Base-by-base conservation (phyloP, 2,329 filamentous ascomycete genomes). In the Teratosphaeria viscida region DNA sequence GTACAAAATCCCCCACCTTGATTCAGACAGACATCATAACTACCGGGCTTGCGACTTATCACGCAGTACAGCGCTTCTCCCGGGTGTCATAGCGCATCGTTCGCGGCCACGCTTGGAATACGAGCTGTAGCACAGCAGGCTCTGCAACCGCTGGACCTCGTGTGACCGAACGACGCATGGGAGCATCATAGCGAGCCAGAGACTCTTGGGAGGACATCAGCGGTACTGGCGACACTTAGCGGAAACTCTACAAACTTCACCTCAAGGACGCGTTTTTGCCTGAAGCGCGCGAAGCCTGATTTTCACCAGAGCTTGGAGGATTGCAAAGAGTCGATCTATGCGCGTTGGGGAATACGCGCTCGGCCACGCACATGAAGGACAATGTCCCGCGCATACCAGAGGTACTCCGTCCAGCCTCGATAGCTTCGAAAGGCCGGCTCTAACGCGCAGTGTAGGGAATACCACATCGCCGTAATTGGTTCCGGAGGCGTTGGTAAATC, bases 401-500 rank as follows among this genome's bases (percentile, higher is more conserved):
- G 70, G 65, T 64, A 39, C 34, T n/a, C 16, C n/a, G 29, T 27
- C 19, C 26, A 56, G 35, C 35, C 23, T 47, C 26, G 58, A 32
- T 34, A n/a, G 12, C 26, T 54, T 27, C 49, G n/a, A 37, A 23
- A 57, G 27, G 11, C n/a, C 16, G 16, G 34, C 23, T 55, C 56
- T 63, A 52, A 64, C 23, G 37, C 49, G 52, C 29, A 34, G n/a
- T 27, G n/a, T 54, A 70, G 87, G 70, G 88, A 92, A 78, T 89
- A 90, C 72, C 86, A 91, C 74, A 87, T 91, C 71, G 89, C 91
- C 68, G 89, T 92, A 64, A 79, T 92, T 66, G 89, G 89, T 72
- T 86, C 88, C 78, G 88, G 90, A 76, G 90, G 90, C 73, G 90
- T 95, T 71, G 90, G 90, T 63, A 95, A 95, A 77, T 95, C 90